These are phyloP conservation scores for Cichorium intybus DNA, from an alignment of 140 eudicot species.

Conservation along the genomic window DNA sequence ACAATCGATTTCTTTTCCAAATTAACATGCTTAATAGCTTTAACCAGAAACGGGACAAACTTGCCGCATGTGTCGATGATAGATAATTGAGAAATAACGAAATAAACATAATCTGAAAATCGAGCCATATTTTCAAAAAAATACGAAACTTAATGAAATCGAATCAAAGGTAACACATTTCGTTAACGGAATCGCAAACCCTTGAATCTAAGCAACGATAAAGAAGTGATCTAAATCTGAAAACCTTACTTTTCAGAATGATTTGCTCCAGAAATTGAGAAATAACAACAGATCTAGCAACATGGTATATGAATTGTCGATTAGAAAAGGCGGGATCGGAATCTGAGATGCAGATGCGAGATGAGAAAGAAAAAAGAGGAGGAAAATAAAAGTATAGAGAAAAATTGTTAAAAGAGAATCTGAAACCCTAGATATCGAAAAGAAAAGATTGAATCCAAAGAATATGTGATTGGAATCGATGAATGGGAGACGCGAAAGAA, in stretches of 20 bases:
- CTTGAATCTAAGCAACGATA: not conserved
- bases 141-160: not conserved
- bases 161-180: conserved; percentile 5
- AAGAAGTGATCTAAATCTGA: conserved; percentile 17
- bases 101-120: not conserved
- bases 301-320: conserved; percentile 2
- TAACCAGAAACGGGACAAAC: not conserved
- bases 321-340: conserved; percentile 20
- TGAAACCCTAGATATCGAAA: conserved; percentile 41
- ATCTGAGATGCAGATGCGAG: conserved; percentile 35
- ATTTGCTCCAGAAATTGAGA: conserved; percentile 11
- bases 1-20: not conserved
- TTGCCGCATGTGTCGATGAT: not conserved
- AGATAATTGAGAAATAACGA: not conserved
- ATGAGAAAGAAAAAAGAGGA: conserved; percentile 10
- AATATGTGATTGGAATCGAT: conserved; percentile 6
- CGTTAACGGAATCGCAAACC: not conserved
- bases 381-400: not conserved
- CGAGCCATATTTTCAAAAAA: not conserved
- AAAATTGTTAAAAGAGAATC: conserved; percentile 21
- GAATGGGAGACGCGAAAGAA: conserved; percentile 14
- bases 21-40: not conserved
- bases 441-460: conserved; percentile 2
- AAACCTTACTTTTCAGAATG: conserved; percentile 24
- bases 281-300: conserved; percentile 24